Conservation (phyloP, 164 flowering plant species). For the Berberis thunbergii region DNA sequence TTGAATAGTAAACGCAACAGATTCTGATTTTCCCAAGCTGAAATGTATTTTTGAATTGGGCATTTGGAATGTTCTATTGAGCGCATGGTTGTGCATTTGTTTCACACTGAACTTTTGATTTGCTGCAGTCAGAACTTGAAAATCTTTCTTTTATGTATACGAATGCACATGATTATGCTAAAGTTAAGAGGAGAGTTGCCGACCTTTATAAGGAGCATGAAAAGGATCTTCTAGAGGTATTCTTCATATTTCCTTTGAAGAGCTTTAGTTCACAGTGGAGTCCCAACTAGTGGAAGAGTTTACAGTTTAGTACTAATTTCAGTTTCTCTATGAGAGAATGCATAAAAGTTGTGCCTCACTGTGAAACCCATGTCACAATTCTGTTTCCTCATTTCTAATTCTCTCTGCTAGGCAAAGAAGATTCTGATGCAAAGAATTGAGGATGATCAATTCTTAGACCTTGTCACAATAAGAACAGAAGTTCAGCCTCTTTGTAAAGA, state of each 20-base stretch:
- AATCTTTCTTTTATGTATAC: slow-evolving; percentile 95
- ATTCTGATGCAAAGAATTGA: slow-evolving; percentile 68
- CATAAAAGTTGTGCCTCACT: too few species aligned
- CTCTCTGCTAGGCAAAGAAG: slow-evolving; percentile 60
- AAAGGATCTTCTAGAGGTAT: slow-evolving; percentile 83
- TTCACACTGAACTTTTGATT: slow-evolving; percentile 1
- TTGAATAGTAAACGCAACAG: too few species aligned
- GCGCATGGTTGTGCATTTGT: background rate
- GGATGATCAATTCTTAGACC: slow-evolving; percentile 78
- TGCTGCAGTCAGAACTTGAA: slow-evolving; percentile 90
- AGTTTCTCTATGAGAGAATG: too few species aligned
- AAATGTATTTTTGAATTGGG: too few species aligned
- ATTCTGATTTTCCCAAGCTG: too few species aligned
- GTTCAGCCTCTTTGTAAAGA: slow-evolving; percentile 79
- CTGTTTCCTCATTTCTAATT: background rate
- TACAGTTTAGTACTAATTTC: too few species aligned
- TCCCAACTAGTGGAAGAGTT: too few species aligned
- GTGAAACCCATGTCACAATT: too few species aligned
- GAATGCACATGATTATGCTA: slow-evolving; percentile 73
- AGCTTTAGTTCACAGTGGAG: too few species aligned
- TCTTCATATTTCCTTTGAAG: background rate
- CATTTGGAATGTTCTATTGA: too few species aligned
- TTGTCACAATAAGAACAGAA: slow-evolving; percentile 72
- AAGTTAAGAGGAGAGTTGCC: slow-evolving; percentile 61
- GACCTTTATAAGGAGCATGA: slow-evolving; percentile 81